Evolutionary conservation across 768 basidiomycete species (phyloP).

Genomic region (Mycena kentingensis): DNA sequence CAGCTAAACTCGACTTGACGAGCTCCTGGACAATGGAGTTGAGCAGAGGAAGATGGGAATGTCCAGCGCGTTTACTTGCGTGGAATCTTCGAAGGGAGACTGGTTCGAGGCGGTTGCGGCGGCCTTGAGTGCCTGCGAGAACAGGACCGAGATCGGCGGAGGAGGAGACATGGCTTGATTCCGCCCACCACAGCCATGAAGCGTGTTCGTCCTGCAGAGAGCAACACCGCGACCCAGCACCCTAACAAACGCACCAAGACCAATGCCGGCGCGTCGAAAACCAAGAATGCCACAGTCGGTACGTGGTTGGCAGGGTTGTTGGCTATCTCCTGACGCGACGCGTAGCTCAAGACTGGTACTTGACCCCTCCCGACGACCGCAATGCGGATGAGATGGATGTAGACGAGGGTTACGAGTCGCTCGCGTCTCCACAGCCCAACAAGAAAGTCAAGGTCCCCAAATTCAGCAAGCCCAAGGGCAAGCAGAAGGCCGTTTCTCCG

Average conservation of each 20-base stretch:
- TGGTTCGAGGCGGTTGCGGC: conserved; percentile 42
- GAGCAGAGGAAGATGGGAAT: background rate
- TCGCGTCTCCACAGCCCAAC: too few species aligned
- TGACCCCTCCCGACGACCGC: conserved; percentile 27
- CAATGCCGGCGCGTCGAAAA: conserved; percentile 9
- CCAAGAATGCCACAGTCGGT: conserved; percentile 36
- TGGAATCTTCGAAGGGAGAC: conserved; percentile 44
- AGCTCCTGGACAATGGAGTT: conserved; percentile 48
- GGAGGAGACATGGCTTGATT: conserved; percentile 25
- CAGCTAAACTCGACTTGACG: conserved; percentile 52
- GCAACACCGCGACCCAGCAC: background rate
- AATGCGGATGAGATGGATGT: conserved; percentile 17
- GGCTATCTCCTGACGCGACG: conserved; percentile 33
- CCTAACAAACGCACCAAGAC: conserved; percentile 25
- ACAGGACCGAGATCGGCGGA: conserved; percentile 45
- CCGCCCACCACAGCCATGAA: conserved; percentile 19
- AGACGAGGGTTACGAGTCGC: background rate
- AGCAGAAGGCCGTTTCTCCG: too few species aligned
- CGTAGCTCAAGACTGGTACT: conserved; percentile 34
- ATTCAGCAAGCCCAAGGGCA: too few species aligned
- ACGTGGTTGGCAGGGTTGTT: conserved; percentile 43
- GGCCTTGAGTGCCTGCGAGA: conserved; percentile 35
- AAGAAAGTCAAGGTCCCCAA: too few species aligned
- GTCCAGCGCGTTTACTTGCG: conserved; percentile 37
- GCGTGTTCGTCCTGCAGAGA: conserved; percentile 20